A percentile compares a stretch with the other conserved stretches of the same genome.
Conservation (phyloP, 495 filamentous ascomycete genomes). For the Sporormia fimetaria region DNA sequence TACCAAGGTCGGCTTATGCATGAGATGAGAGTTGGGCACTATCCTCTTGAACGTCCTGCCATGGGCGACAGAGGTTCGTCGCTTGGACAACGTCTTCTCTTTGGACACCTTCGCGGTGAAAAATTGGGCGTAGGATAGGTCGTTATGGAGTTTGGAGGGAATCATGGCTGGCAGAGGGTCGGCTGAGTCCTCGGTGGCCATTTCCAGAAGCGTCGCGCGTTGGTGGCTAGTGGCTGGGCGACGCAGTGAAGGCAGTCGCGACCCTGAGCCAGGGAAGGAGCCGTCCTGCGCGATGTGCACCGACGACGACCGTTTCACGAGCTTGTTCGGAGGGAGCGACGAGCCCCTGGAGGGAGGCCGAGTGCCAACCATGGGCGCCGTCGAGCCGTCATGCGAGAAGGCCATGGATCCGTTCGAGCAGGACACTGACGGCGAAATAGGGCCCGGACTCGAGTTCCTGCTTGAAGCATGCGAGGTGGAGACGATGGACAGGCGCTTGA, state of each 20-base stretch:
- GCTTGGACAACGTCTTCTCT: conserved; percentile 22
- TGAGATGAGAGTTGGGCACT: conserved; percentile 30
- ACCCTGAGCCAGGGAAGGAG: conserved; percentile 36
- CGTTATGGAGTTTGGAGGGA: conserved; percentile 5
- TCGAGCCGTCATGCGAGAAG: conserved; percentile 42
- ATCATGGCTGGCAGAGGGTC: conserved; percentile 1
- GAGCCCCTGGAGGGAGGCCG: conserved; percentile 38
- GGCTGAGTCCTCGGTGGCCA: conserved; percentile 22
- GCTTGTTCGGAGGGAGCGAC: conserved; percentile 60
- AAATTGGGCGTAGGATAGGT: conserved; percentile 28
- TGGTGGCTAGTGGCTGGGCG: conserved; percentile 84
- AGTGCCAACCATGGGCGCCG: conserved; percentile 49
- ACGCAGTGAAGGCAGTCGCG: conserved; percentile 49
- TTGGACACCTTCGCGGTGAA: conserved; percentile 29
- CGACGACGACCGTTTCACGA: conserved; percentile 73
- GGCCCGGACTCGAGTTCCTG: conserved; percentile 50
- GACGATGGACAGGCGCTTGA: conserved; percentile 58
- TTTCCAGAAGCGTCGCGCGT: conserved; percentile 32
- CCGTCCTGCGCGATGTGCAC: conserved; percentile 38
- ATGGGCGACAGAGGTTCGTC: conserved; percentile 21
- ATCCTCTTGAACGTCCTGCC: conserved; percentile 29
- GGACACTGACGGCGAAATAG: conserved; percentile 56
- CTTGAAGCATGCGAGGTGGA: conserved; percentile 60
- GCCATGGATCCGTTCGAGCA: conserved; percentile 57
- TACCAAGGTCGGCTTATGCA: conserved; percentile 27